A percentile compares a stretch with the other conserved stretches of the same genome.
These are phyloP conservation scores for Fistulina hepatica DNA, from an alignment of 1,284 basidiomycete species.

Conservation along the genomic window DNA sequence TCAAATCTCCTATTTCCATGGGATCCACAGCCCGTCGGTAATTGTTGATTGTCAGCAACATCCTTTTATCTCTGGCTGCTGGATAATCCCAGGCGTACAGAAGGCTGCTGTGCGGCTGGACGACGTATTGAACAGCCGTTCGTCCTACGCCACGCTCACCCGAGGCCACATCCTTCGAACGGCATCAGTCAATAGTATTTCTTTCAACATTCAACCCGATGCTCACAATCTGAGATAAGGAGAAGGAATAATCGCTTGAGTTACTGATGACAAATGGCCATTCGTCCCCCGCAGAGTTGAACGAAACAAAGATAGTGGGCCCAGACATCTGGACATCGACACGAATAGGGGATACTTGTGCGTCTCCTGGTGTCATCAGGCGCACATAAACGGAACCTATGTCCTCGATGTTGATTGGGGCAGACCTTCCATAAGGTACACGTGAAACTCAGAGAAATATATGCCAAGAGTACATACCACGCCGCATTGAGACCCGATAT, in stretches of 20 bases:
- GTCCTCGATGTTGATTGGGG: conserved; percentile 88
- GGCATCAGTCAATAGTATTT: background rate
- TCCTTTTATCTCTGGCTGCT: conserved; percentile 73
- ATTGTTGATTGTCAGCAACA: conserved; percentile 59
- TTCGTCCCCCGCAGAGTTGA: conserved; percentile 56
- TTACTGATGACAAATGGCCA: conserved; percentile 95
- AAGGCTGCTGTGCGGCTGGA: conserved; percentile 40
- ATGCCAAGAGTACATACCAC: conserved; percentile 46
- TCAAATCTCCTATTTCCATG: conserved; percentile 90
- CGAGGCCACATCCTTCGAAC: too few relatives aligned
- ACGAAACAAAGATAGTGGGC: conserved; percentile 80
- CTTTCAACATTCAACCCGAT: background rate
- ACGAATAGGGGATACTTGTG: too few relatives aligned
- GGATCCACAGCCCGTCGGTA: conserved; percentile 77
- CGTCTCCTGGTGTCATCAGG: conserved; percentile 34
- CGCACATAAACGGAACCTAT: conserved; percentile 83
- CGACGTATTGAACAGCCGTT: too few relatives aligned
- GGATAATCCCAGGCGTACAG: conserved; percentile 95
- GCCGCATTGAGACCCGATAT: conserved; percentile 76
- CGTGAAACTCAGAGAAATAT: conserved; percentile 4
- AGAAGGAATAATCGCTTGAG: conserved; percentile 65
- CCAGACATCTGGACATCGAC: conserved; percentile 81
- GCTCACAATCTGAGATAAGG: conserved; percentile 61
- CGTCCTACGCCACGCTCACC: too few relatives aligned
- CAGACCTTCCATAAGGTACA: conserved; percentile 50